These are phyloP conservation scores for Trichosporon sp. DNA, from an alignment of 1,284 basidiomycete genomes.

Conservation along the genomic window DNA sequence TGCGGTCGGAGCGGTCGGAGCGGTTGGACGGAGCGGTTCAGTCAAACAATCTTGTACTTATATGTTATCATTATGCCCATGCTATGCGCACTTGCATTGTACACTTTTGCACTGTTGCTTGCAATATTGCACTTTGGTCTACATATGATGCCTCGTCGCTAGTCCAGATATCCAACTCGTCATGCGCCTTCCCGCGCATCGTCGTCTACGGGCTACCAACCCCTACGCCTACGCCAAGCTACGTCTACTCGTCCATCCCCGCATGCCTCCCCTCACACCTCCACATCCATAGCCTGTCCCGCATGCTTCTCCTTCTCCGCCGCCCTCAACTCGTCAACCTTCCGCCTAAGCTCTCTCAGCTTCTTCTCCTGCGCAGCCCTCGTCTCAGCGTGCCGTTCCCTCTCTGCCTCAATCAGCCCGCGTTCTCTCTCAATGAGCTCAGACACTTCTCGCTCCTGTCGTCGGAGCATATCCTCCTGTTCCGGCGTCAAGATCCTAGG, in stretches of 20 bases:
- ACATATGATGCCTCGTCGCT: no score
- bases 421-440: constrained; percentile 19
- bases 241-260: no score
- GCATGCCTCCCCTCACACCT: not conserved
- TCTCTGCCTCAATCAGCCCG: constrained; percentile 29
- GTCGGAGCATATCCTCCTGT: constrained; percentile 35
- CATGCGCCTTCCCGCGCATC: no score
- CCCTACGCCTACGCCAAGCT: no score
- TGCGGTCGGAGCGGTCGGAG: no score
- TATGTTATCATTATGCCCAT: not conserved
- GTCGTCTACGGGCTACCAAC: no score
- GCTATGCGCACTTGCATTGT: no score
- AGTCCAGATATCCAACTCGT: no score
- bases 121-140: no score
- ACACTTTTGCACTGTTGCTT: no score
- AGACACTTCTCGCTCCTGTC: constrained; percentile 21
- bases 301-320: constrained; percentile 21
- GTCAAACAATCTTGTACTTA: not conserved
- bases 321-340: constrained; percentile 26
- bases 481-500: constrained; percentile 40
- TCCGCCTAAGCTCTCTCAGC: constrained; percentile 17
- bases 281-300: constrained; percentile 10
- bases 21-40: not conserved
- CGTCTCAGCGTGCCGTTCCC: constrained; percentile 23
- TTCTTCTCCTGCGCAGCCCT: constrained; percentile 23